These are phyloP conservation scores for Entomortierella chlamydospora DNA, from an alignment of 192 early-diverging fungal species.

Conservation along the genomic window DNA sequence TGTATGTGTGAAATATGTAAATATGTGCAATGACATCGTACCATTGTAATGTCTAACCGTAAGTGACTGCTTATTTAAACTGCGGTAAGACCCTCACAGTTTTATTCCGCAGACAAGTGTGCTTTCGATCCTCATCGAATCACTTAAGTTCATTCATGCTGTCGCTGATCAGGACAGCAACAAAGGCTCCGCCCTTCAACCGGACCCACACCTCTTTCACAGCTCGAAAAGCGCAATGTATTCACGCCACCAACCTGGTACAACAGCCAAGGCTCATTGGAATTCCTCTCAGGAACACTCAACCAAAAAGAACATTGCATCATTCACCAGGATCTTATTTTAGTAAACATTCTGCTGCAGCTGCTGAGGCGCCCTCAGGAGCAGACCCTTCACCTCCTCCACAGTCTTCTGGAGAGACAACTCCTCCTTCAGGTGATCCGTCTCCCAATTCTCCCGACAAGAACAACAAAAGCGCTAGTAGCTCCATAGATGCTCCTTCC, in stretches of 20 bases:
- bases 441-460: background rate
- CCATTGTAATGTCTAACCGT: too few species aligned
- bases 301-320: constrained; percentile 8
- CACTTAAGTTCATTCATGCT: constrained; percentile 7
- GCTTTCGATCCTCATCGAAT: background rate
- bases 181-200: background rate
- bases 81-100: too few species aligned
- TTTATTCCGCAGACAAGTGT: background rate
- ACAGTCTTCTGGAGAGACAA: background rate
- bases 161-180: constrained; percentile 28
- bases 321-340: background rate
- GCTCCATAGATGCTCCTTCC: background rate
- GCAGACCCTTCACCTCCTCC: background rate
- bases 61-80: too few species aligned
- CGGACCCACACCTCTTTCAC: background rate
- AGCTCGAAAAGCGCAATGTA: background rate
- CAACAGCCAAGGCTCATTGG: background rate
- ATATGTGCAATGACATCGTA: too few species aligned
- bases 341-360: background rate
- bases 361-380: background rate
- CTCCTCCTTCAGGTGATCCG: background rate
- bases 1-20: too few species aligned
- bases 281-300: background rate
- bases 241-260: background rate
- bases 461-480: background rate